phyloP scores from a whole-genome alignment of 2,329 filamentous ascomycete species.

The Thielaviopsis populi region DNA sequence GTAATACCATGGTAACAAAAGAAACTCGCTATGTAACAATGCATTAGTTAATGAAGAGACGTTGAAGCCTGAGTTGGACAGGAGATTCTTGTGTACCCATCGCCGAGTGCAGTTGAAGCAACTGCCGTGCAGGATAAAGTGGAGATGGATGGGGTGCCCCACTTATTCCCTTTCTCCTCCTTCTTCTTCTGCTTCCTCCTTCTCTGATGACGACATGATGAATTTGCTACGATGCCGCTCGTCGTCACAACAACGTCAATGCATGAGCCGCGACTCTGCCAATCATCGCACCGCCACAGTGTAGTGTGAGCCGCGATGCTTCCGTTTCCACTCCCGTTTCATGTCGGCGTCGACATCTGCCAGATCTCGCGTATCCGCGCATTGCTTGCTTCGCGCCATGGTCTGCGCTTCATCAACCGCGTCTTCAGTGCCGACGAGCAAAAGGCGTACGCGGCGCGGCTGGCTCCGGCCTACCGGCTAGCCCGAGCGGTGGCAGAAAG shows the following conservation, averaged over 20 bases:
- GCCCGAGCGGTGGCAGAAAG: not conserved
- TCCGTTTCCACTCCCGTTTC: slow-evolving; percentile 48
- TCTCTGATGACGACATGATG: too few relatives aligned
- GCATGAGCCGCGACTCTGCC: too few relatives aligned
- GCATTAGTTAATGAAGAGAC: not conserved
- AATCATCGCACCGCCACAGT: too few relatives aligned
- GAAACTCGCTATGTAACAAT: too few relatives aligned
- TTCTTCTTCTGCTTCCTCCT: not conserved
- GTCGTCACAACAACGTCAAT: too few relatives aligned
- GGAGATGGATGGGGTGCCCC: not conserved
- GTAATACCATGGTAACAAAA: too few relatives aligned
- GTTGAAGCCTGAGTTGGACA: not conserved
- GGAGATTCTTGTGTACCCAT: not conserved
- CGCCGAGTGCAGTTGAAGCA: not conserved
- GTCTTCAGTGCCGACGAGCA: slow-evolving; percentile 33
- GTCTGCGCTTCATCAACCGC: slow-evolving; percentile 32
- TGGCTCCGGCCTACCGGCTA: slow-evolving; percentile 7
- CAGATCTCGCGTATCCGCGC: slow-evolving; percentile 47
- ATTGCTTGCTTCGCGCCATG: slow-evolving; percentile 35
- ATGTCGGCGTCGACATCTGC: slow-evolving; percentile 69
- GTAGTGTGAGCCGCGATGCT: slow-evolving; percentile 19
- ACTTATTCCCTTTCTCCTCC: not conserved
- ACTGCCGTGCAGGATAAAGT: not conserved
- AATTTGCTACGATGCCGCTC: too few relatives aligned
- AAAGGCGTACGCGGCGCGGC: slow-evolving; percentile 7